A percentile compares a stretch with the other conserved stretches of the same genome.
Conservation (phyloP, 129 eudicot genomes). For the Lonicera japonica region DNA sequence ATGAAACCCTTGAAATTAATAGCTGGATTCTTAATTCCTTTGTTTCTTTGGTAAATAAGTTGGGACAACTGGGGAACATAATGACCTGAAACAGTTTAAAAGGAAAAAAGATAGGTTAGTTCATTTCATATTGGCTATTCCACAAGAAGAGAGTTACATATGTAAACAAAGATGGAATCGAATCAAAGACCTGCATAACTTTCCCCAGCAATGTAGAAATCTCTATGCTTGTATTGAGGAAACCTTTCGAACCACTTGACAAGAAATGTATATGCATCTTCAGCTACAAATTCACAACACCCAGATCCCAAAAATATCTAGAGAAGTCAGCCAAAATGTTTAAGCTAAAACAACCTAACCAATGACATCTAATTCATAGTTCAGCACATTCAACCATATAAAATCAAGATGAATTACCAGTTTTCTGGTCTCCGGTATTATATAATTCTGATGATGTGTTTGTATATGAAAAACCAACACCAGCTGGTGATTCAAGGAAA, state of each 20-base stretch:
- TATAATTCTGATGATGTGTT: constrained; percentile 80
- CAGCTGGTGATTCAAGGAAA: constrained; percentile 97
- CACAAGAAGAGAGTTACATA: not conserved
- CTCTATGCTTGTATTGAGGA: constrained; percentile 92
- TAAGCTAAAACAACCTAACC: constrained; percentile 21
- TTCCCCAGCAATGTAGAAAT: constrained; percentile 94
- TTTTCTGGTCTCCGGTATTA: constrained; percentile 68
- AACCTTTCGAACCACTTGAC: constrained; percentile 87
- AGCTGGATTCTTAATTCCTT: constrained; percentile 67
- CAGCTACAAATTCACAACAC: constrained; percentile 50
- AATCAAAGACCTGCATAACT: constrained; percentile 81
- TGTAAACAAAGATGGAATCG: not conserved
- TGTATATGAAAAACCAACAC: constrained; percentile 94
- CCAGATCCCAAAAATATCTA: constrained; percentile 20
- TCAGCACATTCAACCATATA: not conserved
- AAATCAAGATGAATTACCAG: constrained; percentile 44
- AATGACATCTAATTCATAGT: not conserved
- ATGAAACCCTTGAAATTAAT: constrained; percentile 96
- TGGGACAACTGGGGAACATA: constrained; percentile 94
- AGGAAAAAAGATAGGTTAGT: constrained; percentile 11
- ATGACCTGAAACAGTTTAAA: constrained; percentile 56
- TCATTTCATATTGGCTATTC: not conserved
- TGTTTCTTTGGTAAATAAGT: constrained; percentile 61
- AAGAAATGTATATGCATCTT: constrained; percentile 78
- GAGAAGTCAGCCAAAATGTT: constrained; percentile 16